A percentile compares a stretch with the other conserved stretches of the same genome.
These are phyloP conservation scores for Dryas octopetala DNA, from an alignment of 306 rosid species.

Conservation along the genomic window DNA sequence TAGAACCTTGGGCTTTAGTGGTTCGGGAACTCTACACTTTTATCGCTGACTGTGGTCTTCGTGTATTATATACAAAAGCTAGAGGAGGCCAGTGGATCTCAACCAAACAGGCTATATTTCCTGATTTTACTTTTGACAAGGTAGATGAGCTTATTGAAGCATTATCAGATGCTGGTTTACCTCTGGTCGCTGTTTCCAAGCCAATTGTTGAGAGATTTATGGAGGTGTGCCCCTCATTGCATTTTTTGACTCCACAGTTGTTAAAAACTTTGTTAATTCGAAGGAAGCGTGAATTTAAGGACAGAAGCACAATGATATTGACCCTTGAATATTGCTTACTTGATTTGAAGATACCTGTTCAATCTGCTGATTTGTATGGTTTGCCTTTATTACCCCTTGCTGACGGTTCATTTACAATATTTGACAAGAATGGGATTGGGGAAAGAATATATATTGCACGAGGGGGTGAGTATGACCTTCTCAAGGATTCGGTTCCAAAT, in stretches of 20 bases:
- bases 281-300: conserved; percentile 85
- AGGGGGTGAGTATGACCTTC: conserved; percentile 84
- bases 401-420: conserved; percentile 72
- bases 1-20: conserved; percentile 90
- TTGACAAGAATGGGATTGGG: conserved; percentile 74
- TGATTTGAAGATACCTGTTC: conserved; percentile 65
- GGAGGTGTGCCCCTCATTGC: conserved; percentile 81
- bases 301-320: conserved; percentile 72
- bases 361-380: conserved; percentile 66
- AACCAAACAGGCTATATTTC: conserved; percentile 84
- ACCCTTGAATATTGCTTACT: conserved; percentile 91
- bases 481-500: conserved; percentile 78
- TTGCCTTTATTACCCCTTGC: conserved; percentile 87
- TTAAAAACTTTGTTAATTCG: conserved; percentile 72
- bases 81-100: conserved; percentile 98
- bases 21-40: conserved; percentile 66
- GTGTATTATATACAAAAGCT: conserved; percentile 79
- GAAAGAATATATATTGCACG: conserved; percentile 87
- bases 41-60: conserved; percentile 70
- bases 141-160: conserved; percentile 66
- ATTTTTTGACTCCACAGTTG: conserved; percentile 82
- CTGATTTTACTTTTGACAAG: conserved; percentile 79
- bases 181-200: conserved; percentile 65
- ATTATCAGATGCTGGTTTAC: conserved; percentile 75
- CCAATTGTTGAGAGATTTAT: conserved; percentile 71